A percentile compares a stretch with the other conserved stretches of the same genome.
These are phyloP conservation scores for Taphrina communis DNA, from an alignment of 1,139 yeast species.

Conservation along the genomic window DNA sequence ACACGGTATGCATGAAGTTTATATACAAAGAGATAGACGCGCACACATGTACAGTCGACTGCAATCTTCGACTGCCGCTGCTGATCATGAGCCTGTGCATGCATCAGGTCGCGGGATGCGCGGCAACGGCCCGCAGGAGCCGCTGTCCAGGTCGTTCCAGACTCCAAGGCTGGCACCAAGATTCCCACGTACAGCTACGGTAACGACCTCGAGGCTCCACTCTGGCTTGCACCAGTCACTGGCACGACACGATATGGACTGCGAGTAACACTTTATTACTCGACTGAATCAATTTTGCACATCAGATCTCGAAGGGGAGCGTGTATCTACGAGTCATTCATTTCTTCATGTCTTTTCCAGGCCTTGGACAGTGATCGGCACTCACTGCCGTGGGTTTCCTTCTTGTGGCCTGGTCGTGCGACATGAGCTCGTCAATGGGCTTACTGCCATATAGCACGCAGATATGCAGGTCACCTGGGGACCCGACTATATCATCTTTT, in stretches of 20 bases:
- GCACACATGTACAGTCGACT: no score
- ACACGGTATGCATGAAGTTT: no score
- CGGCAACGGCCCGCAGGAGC: slow-evolving; percentile 8
- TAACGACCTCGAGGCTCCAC: neutral
- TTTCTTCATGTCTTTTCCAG: no score
- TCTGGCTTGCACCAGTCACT: neutral
- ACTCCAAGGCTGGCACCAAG: neutral
- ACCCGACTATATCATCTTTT: slow-evolving; percentile 2
- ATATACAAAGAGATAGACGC: no score
- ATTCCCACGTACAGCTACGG: neutral
- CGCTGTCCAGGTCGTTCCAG: neutral
- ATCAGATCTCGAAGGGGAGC: no score
- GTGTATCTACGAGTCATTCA: no score
- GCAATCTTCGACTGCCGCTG: no score
- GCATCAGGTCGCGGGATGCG: no score
- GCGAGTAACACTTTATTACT: no score
- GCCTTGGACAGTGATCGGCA: no score
- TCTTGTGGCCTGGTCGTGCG: slow-evolving; percentile 6
- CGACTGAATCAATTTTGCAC: no score
- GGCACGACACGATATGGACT: neutral
- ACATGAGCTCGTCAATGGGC: slow-evolving; percentile 20
- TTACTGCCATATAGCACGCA: slow-evolving; percentile 20
- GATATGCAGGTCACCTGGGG: slow-evolving; percentile 20
- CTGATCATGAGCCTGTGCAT: no score
- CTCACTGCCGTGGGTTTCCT: neutral